Conservation (phyloP, 148 eudicot genomes). For the Camellia granthamiana region DNA sequence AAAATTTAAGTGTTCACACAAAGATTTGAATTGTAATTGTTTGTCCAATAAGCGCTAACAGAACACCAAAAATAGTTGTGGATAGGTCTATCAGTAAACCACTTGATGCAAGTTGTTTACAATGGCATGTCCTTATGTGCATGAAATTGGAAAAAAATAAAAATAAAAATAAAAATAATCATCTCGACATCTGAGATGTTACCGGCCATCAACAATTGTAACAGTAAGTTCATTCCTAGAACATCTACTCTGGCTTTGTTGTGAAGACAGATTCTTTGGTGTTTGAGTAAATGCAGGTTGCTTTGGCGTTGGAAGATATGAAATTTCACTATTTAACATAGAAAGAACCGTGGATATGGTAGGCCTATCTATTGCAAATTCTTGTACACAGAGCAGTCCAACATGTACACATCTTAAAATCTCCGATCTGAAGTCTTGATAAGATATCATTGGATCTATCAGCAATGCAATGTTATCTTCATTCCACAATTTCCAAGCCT, state of each 20-base stretch:
- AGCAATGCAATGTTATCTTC: constrained; percentile 17
- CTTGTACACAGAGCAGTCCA: constrained; percentile 38
- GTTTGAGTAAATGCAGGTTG: constrained; percentile 29
- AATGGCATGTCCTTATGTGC: neutral
- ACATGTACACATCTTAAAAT: constrained; percentile 10
- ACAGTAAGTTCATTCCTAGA: neutral
- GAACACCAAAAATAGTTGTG: too few relatives aligned
- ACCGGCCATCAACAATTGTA: constrained; percentile 1
- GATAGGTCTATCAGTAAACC: too few relatives aligned
- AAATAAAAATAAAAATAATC: neutral
- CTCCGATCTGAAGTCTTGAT: constrained; percentile 5
- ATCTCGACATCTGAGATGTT: neutral
- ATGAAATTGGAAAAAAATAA: neutral
- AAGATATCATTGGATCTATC: constrained; percentile 23
- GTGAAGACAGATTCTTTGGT: neutral
- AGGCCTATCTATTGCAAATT: constrained; percentile 36
- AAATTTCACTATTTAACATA: constrained; percentile 30
- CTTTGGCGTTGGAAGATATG: constrained; percentile 24
- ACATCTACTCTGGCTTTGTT: neutral
- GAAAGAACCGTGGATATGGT: constrained; percentile 31
- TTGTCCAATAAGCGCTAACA: too few relatives aligned
- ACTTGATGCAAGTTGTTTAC: too few relatives aligned
- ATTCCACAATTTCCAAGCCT: constrained; percentile 37
- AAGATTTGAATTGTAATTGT: too few relatives aligned
- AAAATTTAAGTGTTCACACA: too few relatives aligned